A percentile compares a stretch with the other conserved stretches of the same genome.
phyloP scores from a whole-genome alignment of 2,329 filamentous ascomycete species.

The Gremmenia infestans region DNA sequence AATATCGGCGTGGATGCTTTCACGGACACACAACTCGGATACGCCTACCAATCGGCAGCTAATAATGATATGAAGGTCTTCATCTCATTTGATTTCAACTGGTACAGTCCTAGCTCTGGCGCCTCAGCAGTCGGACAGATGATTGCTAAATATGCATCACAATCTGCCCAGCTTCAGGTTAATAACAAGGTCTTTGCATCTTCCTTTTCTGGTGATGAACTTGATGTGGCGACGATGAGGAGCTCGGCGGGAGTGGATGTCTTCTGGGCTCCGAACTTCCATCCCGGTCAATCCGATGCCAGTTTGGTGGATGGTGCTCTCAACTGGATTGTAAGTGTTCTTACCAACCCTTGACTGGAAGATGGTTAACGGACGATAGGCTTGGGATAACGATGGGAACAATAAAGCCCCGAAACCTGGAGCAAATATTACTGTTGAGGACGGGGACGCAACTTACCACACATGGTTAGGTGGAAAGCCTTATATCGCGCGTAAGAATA shows the following conservation, averaged over 20 bases:
- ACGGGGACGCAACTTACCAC: slow-evolving; percentile 15
- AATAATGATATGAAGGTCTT: slow-evolving; percentile 30
- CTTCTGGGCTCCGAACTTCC: slow-evolving; percentile 23
- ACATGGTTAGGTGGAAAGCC: slow-evolving; percentile 18
- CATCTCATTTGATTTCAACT: slow-evolving; percentile 32
- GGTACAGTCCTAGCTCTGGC: slow-evolving; percentile 10
- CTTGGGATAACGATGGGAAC: slow-evolving; percentile 21
- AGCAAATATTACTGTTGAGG: slow-evolving; percentile 18
- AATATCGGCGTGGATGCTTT: slow-evolving; percentile 32
- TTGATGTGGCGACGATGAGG: slow-evolving; percentile 36
- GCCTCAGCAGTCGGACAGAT: slow-evolving; percentile 22
- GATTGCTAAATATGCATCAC: slow-evolving; percentile 27
- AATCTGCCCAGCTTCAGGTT: slow-evolving; percentile 34
- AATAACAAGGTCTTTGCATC: slow-evolving; percentile 35
- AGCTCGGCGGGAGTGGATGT: slow-evolving; percentile 19
- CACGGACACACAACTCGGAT: slow-evolving; percentile 24
- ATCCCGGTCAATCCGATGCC: slow-evolving; percentile 15
- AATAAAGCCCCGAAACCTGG: slow-evolving; percentile 21
- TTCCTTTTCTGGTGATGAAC: slow-evolving; percentile 48
- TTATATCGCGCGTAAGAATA: slow-evolving; percentile 19
- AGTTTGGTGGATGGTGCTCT: slow-evolving; percentile 19
- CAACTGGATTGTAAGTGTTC: slow-evolving; percentile 18
- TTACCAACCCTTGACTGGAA: too few species aligned
- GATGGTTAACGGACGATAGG: slow-evolving; percentile 5
- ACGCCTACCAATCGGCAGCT: slow-evolving; percentile 28